Evolutionary conservation across 1,284 basidiomycete species (phyloP).

Genomic region (Cryptococcus amylolentus): DNA sequence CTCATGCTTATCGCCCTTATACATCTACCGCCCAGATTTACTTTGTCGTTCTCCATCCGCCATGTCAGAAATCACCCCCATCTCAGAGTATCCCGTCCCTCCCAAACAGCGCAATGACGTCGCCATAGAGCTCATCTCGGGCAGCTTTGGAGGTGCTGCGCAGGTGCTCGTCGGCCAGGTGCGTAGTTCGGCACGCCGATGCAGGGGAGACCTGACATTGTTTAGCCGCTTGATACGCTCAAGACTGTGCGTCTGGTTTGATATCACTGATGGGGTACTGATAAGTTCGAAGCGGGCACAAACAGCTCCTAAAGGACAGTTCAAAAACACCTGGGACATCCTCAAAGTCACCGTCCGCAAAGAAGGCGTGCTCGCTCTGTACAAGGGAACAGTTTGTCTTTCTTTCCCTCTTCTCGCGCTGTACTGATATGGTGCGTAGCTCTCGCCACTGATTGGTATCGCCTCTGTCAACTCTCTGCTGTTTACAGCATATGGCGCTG

Average conservation of each 20-base stretch:
- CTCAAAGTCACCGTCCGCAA: constrained; percentile 72
- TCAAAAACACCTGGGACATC: constrained; percentile 93
- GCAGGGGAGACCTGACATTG: neutral
- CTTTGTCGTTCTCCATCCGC: neutral
- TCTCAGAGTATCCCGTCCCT: constrained; percentile 26
- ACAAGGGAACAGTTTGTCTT: constrained; percentile 64
- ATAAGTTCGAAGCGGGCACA: constrained; percentile 47
- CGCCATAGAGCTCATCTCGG: constrained; percentile 48
- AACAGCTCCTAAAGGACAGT: constrained; percentile 50
- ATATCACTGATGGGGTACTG: neutral
- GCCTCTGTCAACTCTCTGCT: constrained; percentile 93
- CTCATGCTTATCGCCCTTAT: too few relatives aligned
- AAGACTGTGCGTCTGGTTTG: constrained; percentile 54
- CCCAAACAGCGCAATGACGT: constrained; percentile 40
- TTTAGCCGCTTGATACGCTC: constrained; percentile 66
- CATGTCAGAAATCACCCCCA: constrained; percentile 18
- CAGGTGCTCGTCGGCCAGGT: constrained; percentile 75
- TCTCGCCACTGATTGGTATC: constrained; percentile 86
- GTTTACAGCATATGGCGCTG: constrained; percentile 81
- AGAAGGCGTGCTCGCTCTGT: constrained; percentile 84
- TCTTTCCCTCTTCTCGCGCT: neutral
- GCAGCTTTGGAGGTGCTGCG: constrained; percentile 49
- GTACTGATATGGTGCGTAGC: constrained; percentile 42
- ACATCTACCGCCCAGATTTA: too few relatives aligned
- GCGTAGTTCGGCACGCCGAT: constrained; percentile 11